Evolutionary conservation across 257 asterid species (phyloP).

Genomic region (Phtheirospermum japonicum): DNA sequence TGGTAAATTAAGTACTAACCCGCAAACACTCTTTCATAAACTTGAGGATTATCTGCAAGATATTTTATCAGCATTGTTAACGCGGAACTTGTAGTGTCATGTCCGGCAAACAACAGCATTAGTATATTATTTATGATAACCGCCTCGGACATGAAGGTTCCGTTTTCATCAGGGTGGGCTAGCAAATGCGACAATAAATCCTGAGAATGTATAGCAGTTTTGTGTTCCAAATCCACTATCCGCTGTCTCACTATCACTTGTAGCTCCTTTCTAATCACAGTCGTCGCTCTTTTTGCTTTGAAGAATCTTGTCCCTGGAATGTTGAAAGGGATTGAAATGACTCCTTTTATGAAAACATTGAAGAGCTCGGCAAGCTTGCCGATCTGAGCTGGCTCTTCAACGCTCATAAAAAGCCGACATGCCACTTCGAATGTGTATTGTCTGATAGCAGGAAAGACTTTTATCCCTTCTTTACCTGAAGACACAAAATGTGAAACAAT

Average conservation of each 20-base stretch:
- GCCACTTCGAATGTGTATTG: slow-evolving; percentile 42
- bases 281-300: slow-evolving; percentile 36
- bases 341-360: slow-evolving; percentile 38
- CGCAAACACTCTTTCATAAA: slow-evolving; percentile 41
- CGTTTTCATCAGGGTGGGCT: slow-evolving; percentile 35
- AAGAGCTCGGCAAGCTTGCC: slow-evolving; percentile 35
- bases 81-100: slow-evolving; percentile 43
- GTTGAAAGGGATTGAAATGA: slow-evolving; percentile 42
- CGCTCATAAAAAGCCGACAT: slow-evolving; percentile 51
- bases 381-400: slow-evolving; percentile 35
- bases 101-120: slow-evolving; percentile 46
- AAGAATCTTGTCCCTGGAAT: slow-evolving; percentile 48
- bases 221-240: slow-evolving; percentile 29
- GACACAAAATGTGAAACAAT: too few species aligned
- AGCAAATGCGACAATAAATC: slow-evolving; percentile 59
- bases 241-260: slow-evolving; percentile 33
- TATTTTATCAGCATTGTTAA: slow-evolving; percentile 38
- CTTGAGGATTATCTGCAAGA: slow-evolving; percentile 45
- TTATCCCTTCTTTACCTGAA: slow-evolving; percentile 38
- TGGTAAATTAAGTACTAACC: slow-evolving; percentile 32
- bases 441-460: slow-evolving; percentile 36
- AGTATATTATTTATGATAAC: slow-evolving; percentile 36
- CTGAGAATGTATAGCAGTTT: slow-evolving; percentile 30
- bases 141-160: slow-evolving; percentile 43
- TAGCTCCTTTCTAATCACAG: slow-evolving; percentile 38